Base-by-base conservation (phyloP, 306 rosid genomes). In the Oxytropis ochrocephala region DNA sequence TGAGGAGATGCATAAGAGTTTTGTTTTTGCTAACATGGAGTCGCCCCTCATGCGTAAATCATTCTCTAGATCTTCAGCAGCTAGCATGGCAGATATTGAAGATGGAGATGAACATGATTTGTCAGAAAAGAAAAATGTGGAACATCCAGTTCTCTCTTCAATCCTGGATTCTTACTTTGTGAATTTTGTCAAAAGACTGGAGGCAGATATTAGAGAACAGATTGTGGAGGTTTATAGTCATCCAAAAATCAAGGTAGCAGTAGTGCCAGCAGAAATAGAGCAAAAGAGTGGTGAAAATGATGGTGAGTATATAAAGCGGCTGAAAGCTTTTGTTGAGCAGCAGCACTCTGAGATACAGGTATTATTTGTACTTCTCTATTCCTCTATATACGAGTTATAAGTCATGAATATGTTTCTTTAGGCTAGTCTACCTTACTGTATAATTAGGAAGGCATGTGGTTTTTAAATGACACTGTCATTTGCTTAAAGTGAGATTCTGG, bases 311-410 rank as follows among this genome's bases (percentile, higher is more conserved):
- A 67, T 87, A 50, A 88, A 88, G 87, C 85, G 99, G 83, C 87
- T 94, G 72, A 87, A 89, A 78, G 78, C 73, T 50, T 94, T 94
- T 84, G 82, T 89, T 65, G 97, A 94, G 80, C 85, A 89, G 84
- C 99, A 91, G 69, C 86, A 90, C 87, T 82, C 88, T 39, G 99
- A 94, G 81, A 88, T 94, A 54, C 97, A 88, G 99, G 97, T 90
- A 80, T 75, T 47, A 5, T 47, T 62, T 76, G 12, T 75, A 65
- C 60, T 54, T 60, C 7, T 69, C 9, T 41, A 8, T 75, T 63
- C 62, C 57, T 78, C 63, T 13, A 17, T 64, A 78, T 36, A 19
- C 2, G 2, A 12, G 58, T 35, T n/a, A 48, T 70, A 53, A 61
- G 21, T 57, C 69, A 30, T 13, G 47, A 80, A 38, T 82, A 13